Evolutionary conservation across 2,329 filamentous ascomycete species (phyloP), one percentile per base, ranked within the genome.

Genomic region (Allantophomopsis lycopodina): DNA sequence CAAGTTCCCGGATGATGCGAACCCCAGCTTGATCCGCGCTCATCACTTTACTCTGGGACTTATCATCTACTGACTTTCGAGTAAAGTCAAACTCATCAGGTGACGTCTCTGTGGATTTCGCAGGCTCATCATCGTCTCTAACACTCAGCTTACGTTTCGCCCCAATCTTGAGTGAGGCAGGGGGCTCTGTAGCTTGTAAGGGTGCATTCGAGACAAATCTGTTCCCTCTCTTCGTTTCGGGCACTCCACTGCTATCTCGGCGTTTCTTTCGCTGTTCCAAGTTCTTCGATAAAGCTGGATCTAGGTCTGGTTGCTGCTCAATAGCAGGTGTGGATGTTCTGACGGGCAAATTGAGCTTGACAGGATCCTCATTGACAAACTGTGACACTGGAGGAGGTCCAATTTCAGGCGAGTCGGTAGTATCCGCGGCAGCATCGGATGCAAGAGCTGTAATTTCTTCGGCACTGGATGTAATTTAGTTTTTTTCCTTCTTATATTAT

Each of bases 331-430:
- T 40, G 7, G 37, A 40, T 14, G 21, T 40, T 31, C 43, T 42
- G 15, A 46, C 56, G 2, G 70, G 66, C 5, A 73, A 64, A 46
- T 73, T 67, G 41, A 68, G 56, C 47, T 74, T 71, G 23, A 70
- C 59, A 1, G 66, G 64, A 37, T 75, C 69, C 39, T 69, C 64
- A 30, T 76, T 67, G n/a, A 76, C 65, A 45, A 69, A 73, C 41
- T 69, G 64, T 7, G 72, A 76, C 35, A 73, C 62, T 1, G 73
- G 71, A 5, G 75, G 74, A 4, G 76, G 71, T 0, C 79, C 80
- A 35, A 86, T 66, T 41, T 85, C 79, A 5, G 80, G 79, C 2
- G 80, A 83, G 32, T 79, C 73, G 35, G 65, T 65, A 28, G 61
- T 60, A 5, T 61, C 58, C 10, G 33, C 33, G 32, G 43, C 45